Evolutionary conservation across 2,329 filamentous ascomycete species (phyloP), one percentile per base, ranked within the genome.

Genomic region (Cordyceps javanica): DNA sequence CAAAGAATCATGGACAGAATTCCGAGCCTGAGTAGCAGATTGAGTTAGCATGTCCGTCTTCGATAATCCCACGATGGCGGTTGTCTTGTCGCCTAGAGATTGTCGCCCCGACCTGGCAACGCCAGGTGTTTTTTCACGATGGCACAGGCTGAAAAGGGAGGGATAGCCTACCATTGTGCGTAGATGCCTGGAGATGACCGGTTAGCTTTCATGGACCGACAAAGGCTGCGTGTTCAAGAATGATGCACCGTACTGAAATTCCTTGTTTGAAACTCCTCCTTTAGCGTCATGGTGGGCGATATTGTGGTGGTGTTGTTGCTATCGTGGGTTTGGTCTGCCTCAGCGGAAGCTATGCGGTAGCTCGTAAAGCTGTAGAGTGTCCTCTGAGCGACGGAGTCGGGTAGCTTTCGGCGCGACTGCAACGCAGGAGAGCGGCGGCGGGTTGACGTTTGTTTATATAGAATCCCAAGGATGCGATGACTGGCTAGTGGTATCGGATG

Each of bases 1-100:
- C 85, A 88, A 59, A 89, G 77, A 64, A 89, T 82, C 79, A 89
- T 88, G 71, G 82, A 85, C 65, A 89, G 68, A 60, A 89, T 85
- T 61, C 86, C 86, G 62, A 86, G 79, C 86, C 86, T 89, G 68
- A 64, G 42, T 36, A 59, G 59, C n/a, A 50, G 49, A 5, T 16
- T 54, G 54, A 50, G 55, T 56, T 52, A 51, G 46, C 39, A 44
- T 25, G 48, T 49, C 34, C 25, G 19, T 16, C 21, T 10, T 59
- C 13, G 9, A 16, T 16, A 38, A 30, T 14, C 48, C 5, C 16
- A 16, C 45, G 38, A 26, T 21, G 9, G 26, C 26, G 23, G 19
- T 19, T 21, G n/a, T 38, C 39, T 32, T 53, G 8, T 55, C 13
- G 19, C 1, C 25, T 34, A 39, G 30, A n/a, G 5, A 16, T 26